Base-by-base conservation (phyloP, 2,329 filamentous ascomycete species). In the Trichothecium roseum region DNA sequence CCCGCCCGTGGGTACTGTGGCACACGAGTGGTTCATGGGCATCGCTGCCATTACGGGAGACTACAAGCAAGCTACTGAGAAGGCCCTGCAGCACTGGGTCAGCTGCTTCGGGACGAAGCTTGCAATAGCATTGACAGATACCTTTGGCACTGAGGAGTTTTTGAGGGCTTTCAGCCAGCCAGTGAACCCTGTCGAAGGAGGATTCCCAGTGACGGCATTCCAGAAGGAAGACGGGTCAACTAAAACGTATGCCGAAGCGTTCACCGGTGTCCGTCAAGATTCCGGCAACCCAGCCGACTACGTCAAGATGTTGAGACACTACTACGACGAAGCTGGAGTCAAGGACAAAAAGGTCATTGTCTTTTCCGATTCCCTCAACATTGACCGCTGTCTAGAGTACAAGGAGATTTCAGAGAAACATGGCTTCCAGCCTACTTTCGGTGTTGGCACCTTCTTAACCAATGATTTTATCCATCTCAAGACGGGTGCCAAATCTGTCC, bases 1-100 rank as follows among this genome's bases (percentile, higher is more conserved):
- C 31, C 64, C 77, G 4, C 87, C 91, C 0, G 74, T 96, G 10
- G 91, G 91, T 5, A 98, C 91, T 0, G 73, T 78, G 2, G 91
- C 91, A 1, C 91, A 98, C 53, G 91, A 98, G 62, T 98, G 91
- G 91, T 96, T 95, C 66, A 98, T 98, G 91, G 88, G 86, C 29
- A 89, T 94, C 42, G 91, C 91, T 1, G 88, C 91, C 28, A 86
- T 95, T 47, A 84, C 81, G 4, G 72, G 85, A 42, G 75, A 95
- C 59, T 98, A 98, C 54, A 72, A 77, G 46, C 69, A 73, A 42
- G 88, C 91, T 3, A 94, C 88, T 27, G 86, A 94, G 55, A 72
- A 81, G 43, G 88, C 86, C 0, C 64, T 98, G 46, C 70, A 77
- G 39, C 86, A 93, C 55, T 98, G 91, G 91, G 74, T 94, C 24